Evolutionary conservation across 495 filamentous ascomycete genomes (phyloP).

Genomic region (Rostrohypoxylon terebratum): DNA sequence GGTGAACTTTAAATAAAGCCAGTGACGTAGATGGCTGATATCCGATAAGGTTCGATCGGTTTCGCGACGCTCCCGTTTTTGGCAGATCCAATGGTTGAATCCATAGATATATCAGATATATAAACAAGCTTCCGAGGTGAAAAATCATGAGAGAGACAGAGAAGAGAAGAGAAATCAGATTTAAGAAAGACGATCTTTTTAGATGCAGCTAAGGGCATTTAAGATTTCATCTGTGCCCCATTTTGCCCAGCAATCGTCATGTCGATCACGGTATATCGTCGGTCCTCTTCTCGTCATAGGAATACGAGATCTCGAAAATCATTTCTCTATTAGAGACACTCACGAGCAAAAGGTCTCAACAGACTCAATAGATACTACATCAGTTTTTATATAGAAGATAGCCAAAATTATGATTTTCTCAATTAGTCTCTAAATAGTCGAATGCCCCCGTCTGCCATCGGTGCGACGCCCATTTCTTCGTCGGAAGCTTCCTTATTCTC

Average conservation of each 20-base stretch:
- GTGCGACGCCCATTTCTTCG: slow-evolving; percentile 67
- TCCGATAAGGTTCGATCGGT: not conserved
- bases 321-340: slow-evolving; percentile 31
- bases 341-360: slow-evolving; percentile 13
- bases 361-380: slow-evolving; percentile 22
- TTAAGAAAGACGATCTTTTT: not conserved
- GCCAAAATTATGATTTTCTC: slow-evolving; percentile 15
- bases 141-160: not conserved
- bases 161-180: not conserved
- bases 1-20: not conserved
- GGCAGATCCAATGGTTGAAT: not conserved
- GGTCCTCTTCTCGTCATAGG: slow-evolving; percentile 17
- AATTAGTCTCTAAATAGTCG: slow-evolving; percentile 74
- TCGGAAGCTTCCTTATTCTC: slow-evolving; percentile 61
- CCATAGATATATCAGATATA: too few species aligned
- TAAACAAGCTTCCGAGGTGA: not conserved
- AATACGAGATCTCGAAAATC: slow-evolving; percentile 45
- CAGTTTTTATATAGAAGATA: not conserved
- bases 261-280: slow-evolving; percentile 37
- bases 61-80: not conserved
- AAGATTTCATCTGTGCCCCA: slow-evolving; percentile 23
- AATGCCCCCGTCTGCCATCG: slow-evolving; percentile 74
- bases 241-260: slow-evolving; percentile 27
- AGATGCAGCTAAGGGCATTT: slow-evolving; percentile 7
- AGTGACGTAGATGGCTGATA: not conserved